Evolutionary conservation across 495 filamentous ascomycete genomes (phyloP).

Genomic region (Astrothelium macrocarpum): DNA sequence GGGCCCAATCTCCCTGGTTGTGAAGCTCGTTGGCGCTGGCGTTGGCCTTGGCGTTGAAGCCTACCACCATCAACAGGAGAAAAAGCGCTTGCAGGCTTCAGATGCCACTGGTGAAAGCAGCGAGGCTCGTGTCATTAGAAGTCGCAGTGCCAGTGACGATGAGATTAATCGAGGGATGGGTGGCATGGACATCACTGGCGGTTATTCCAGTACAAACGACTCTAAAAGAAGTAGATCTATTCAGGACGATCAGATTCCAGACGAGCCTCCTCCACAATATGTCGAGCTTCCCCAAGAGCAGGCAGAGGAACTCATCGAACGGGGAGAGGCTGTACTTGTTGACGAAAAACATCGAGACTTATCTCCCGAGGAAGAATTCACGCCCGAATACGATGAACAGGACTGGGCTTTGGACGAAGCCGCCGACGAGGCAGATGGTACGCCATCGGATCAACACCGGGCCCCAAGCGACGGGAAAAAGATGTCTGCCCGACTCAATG

Average conservation of each 20-base stretch:
- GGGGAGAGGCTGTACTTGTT: conserved; percentile 11
- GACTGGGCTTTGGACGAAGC: conserved; percentile 46
- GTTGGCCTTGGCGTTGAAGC: conserved; percentile 44
- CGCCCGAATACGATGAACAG: conserved; percentile 34
- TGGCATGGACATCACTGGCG: not conserved
- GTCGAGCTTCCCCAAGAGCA: conserved; percentile 7
- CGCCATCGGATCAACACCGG: not conserved
- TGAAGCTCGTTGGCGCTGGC: conserved; percentile 31
- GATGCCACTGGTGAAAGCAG: conserved; percentile 10
- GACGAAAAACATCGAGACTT: conserved; percentile 16
- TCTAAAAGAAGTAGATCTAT: not conserved
- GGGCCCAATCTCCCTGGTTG: not conserved
- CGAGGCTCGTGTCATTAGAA: not conserved
- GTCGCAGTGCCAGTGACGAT: conserved; percentile 8
- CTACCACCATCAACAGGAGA: conserved; percentile 31
- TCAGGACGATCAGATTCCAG: not conserved
- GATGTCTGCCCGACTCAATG: conserved; percentile 1
- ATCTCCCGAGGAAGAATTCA: conserved; percentile 7
- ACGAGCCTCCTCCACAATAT: conserved; percentile 22
- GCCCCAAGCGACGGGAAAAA: conserved; percentile 7
- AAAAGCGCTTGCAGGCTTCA: conserved; percentile 22
- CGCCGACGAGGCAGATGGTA: conserved; percentile 27
- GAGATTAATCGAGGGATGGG: not conserved
- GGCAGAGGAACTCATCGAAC: conserved; percentile 11
- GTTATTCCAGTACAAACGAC: not conserved